Percentiles rank a stretch among this genome's conserved stretches.
These are phyloP conservation scores for Rhytidiadelphus loreus DNA, from an alignment of 225 moss, liverwort and hornwort genomes.

Conservation along the genomic window DNA sequence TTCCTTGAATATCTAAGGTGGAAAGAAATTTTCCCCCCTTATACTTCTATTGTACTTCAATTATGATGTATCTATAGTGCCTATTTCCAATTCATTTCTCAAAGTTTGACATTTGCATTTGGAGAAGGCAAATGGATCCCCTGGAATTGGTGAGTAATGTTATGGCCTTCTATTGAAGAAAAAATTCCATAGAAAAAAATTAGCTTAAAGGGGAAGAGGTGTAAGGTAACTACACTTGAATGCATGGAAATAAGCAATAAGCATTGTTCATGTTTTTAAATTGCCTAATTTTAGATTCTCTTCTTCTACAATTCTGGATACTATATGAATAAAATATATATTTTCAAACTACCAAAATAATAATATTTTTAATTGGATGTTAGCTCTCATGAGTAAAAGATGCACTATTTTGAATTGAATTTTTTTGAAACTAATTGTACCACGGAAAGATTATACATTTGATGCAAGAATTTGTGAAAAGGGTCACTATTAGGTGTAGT, in stretches of 20 bases:
- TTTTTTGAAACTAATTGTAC: not conserved
- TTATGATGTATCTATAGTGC: not conserved
- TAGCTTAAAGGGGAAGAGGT: not conserved
- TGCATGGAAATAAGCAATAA: not conserved
- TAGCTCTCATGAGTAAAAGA: not conserved
- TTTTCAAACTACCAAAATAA: accelerated
- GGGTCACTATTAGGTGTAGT: too few species aligned
- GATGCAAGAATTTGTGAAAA: not conserved
- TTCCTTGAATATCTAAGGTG: accelerated
- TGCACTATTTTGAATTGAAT: accelerated
- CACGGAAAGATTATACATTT: accelerated
- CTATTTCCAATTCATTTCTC: accelerated
- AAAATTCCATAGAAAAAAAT: not conserved
- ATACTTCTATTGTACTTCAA: not conserved
- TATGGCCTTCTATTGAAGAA: not conserved
- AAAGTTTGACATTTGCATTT: not conserved
- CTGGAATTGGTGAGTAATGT: not conserved
- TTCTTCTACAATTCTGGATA: not conserved
- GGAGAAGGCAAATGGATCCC: not conserved
- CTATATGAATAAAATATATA: not conserved
- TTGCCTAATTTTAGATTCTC: not conserved
- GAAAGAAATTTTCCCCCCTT: not conserved
- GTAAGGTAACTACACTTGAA: not conserved
- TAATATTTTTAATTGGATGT: too few species aligned
- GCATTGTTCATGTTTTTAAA: not conserved